Base-by-base conservation (phyloP, 192 early-diverging fungal species). In the Coemansia sp. region DNA sequence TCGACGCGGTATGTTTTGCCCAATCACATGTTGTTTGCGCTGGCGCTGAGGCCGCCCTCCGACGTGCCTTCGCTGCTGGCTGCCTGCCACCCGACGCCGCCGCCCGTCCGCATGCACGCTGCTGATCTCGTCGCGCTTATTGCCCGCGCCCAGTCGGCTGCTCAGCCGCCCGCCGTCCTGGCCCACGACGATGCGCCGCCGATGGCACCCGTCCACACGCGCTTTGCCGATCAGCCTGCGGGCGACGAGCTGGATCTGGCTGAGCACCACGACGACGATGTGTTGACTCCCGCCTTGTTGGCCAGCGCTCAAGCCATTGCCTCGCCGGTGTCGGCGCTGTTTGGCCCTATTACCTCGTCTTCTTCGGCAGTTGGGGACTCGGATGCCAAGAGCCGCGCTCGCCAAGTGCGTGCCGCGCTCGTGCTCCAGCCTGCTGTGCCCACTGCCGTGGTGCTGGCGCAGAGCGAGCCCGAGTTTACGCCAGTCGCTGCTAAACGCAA, bases 1-100 rank as follows among this genome's bases (percentile, higher is more conserved):
- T 91, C 89, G 15, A 64, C 85, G 0, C 64, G 91, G 10, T 99
- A 94, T 73, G 95, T 98, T 2, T 57, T 96, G 20, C 98, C 98
- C 14, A 93, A 91, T 70, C 91, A 95, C 59, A 93, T 95, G 92
- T 84, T 99, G 12, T 89, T 92, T 60, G 78, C 77, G 0, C 35
- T 98, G 0, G 88, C 92, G 1, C 84, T 89, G 39, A 63, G 79
- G 5, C 91, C 92, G 88, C 97, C 98, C 1, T 76, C 64, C 2
- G 91, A 94, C 10, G 71, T 85, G 17, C 61, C 88, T 0, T 82
- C 72, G 7, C 85, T 99, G 0, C 60, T 94, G 58, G 88, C 76
- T 1, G 87, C 87, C 65, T 97, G 94, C 77, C 87, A 84, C 31
- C 92, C 93, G 14, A 85, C 89, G 5, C 95, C 96, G 38, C 91